Percentiles rank a stretch among this genome's conserved stretches.
phyloP scores from a whole-genome alignment of 2,329 filamentous ascomycete species.

The Cucurbitaria berberidis region DNA sequence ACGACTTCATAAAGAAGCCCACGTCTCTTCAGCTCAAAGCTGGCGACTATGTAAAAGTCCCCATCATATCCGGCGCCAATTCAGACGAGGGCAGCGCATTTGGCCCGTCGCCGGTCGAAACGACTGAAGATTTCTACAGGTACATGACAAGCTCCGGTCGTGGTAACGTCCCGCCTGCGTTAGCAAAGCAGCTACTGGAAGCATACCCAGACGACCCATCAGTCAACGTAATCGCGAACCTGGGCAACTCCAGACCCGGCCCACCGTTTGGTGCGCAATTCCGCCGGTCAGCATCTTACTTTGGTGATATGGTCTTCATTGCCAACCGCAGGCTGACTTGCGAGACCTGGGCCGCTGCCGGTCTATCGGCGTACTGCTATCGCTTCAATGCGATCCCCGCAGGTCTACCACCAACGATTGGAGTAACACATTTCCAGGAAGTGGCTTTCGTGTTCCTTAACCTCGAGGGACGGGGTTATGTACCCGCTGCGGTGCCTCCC shows the following conservation, averaged over 20 bases:
- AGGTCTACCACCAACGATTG: conserved; percentile 51
- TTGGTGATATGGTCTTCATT: conserved; percentile 63
- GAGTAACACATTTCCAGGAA: conserved; percentile 62
- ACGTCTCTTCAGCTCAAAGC: conserved; percentile 61
- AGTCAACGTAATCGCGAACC: conserved; percentile 33
- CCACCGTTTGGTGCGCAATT: conserved; percentile 51
- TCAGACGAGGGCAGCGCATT: conserved; percentile 70
- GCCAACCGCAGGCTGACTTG: conserved; percentile 62
- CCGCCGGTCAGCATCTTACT: conserved; percentile 59
- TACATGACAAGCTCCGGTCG: conserved; percentile 43
- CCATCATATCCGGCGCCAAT: conserved; percentile 68
- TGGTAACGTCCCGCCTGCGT: conserved; percentile 28
- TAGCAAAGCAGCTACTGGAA: conserved; percentile 31
- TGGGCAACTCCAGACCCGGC: conserved; percentile 25
- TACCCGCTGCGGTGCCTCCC: conserved; percentile 38
- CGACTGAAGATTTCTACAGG: conserved; percentile 59
- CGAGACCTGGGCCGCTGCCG: conserved; percentile 57
- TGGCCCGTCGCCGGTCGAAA: conserved; percentile 61
- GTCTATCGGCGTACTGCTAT: conserved; percentile 64
- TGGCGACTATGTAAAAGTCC: conserved; percentile 68
- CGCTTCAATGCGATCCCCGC: conserved; percentile 64
- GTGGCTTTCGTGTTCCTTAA: conserved; percentile 58
- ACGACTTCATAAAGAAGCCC: conserved; percentile 61
- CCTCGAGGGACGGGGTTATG: conserved; percentile 51
- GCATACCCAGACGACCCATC: conserved; percentile 40